These are phyloP conservation scores for Calocera cornea DNA, from an alignment of 768 basidiomycete genomes.

Conservation along the genomic window DNA sequence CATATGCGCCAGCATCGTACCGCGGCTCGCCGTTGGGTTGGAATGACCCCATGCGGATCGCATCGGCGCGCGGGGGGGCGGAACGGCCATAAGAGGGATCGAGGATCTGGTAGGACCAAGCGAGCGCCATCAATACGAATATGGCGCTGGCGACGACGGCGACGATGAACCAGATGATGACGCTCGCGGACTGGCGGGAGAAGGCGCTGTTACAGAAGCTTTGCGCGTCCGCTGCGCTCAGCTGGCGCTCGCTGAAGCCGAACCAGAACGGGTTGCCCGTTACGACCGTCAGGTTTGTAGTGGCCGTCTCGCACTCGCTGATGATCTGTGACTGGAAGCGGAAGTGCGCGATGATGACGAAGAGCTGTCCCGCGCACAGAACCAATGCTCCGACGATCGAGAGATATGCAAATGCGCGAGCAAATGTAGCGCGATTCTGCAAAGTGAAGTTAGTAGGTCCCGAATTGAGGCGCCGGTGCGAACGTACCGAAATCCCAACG, in stretches of 20 bases:
- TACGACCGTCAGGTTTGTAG: neutral
- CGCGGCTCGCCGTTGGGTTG: neutral
- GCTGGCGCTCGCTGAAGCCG: neutral
- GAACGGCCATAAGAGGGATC: neutral
- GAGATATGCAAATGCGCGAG: neutral
- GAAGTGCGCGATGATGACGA: neutral
- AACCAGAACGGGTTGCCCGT: constrained; percentile 1
- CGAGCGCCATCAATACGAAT: neutral
- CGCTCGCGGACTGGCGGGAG: neutral
- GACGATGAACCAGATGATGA: neutral
- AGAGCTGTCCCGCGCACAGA: neutral
- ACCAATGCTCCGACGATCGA: neutral
- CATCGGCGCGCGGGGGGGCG: neutral
- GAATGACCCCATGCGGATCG: constrained; percentile 1
- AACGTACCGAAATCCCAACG: neutral
- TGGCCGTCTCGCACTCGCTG: neutral
- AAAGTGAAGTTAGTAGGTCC: neutral
- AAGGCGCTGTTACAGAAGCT: neutral
- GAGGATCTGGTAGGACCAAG: neutral
- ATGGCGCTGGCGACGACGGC: neutral
- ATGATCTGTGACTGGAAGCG: neutral
- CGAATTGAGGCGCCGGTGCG: neutral
- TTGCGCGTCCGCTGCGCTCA: neutral
- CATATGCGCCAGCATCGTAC: neutral
- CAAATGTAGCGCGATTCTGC: neutral